Base-by-base conservation (phyloP, 164 flowering plant species). In the Umbellularia californica region DNA sequence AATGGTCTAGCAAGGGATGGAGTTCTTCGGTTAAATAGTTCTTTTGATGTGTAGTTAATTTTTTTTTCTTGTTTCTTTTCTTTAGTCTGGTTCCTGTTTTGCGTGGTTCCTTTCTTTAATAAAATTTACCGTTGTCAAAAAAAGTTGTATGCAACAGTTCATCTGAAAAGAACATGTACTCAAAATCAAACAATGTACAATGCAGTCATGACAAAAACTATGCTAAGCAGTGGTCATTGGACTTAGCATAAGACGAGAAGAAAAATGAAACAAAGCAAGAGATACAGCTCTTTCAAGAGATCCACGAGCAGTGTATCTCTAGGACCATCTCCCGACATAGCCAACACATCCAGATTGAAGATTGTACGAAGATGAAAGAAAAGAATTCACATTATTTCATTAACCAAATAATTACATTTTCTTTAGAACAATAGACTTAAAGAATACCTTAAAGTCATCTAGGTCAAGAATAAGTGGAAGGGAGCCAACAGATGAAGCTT, bases 361-460 rank as follows among this genome's bases (percentile, higher is more conserved):
- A 41, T 41, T 41, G 47, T 7, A 41, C 47, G 11, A 41, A 7
- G 4, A 65, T 20, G 22, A 24, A 50, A 52, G 58, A 27, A 35
- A 19, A 41, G 15, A 58, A 52, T 28, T 9, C 47, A 22, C n/a
- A 22, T 23, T 13, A 12, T 58, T 73, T 24, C 2, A 13, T 69
- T n/a, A 17, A 65, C 27, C 27, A 23, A 23, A 23, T 28, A 65
- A 23, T 58, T 17, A 19, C 14, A 58, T 17, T 58, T 41, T 41
- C 13, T 24, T 11, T 14, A 64, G 24, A 13, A 64, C 9, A 9
- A 22, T 64, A 24, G 15, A 64, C 4, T 17, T 4, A 17, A 33
- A 28, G n/a, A 24, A 74, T 81, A 93, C 99, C 99, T 95, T 95
- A 71, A 95, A 95, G 77, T 95, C 98, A 15, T 92, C 97, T 14